Base-by-base conservation (phyloP, 805 yeast genomes). In the Candida vartiovaarae region DNA sequence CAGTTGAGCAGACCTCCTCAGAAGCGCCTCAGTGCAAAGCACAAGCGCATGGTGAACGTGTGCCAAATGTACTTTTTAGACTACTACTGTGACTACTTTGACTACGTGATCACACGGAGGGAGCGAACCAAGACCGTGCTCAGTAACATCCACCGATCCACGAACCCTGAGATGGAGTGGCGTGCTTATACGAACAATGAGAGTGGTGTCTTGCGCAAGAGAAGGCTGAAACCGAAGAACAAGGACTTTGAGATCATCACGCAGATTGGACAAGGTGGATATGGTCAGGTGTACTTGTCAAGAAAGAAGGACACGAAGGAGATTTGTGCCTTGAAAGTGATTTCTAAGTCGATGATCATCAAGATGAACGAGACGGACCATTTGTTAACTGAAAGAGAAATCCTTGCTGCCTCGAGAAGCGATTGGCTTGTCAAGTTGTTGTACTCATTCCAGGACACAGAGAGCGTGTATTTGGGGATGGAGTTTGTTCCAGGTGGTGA, bases 401-500 rank as follows among this genome's bases (percentile, higher is more conserved):
- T 93, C 48, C 71, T 93, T 54, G 91, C 98, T n/a, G 91, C 93
- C 33, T 88, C 97, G 2, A 76, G 96, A 62, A 80, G 91, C 40
- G 96, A 89, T 47, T 93, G 99, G 99, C 71, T 93, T 33, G 99
- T 93, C 34, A 89, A 89, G 64, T 71, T 93, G 40, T 72, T 88
- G 46, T 93, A 93, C 62, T 96, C 98, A 2, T 93, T 93, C 68
- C 99, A 93, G 64, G 98, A 93, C 65, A 65, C 82, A 0, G 90
- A 85, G 49, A 85, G 84, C 58, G 85, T 93, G 29, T 93, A 87
- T 56, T 71, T 93, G 58, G 99, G 99, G 2, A 93, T 93, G 99
- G 99, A 93, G 63, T 93, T 86, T 64, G 99, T 93, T n/a, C 97
- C 99, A 7, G 99, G 99, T 46, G 99, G 99, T 42, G 99, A 93